Conservation (phyloP, 805 yeast species). For the Candida multigemmis region DNA sequence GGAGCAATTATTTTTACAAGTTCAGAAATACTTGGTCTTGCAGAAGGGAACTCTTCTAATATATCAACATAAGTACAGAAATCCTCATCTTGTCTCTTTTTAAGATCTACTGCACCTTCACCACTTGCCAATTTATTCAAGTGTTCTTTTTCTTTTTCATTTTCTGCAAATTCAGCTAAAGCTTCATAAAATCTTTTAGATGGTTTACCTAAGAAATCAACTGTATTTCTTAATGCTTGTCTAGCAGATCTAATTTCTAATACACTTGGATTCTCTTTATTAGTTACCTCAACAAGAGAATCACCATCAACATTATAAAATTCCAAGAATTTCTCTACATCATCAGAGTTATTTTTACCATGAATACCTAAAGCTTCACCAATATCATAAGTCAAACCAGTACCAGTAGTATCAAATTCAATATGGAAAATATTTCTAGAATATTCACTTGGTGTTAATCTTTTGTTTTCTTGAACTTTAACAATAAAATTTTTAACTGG, state of each 20-base stretch:
- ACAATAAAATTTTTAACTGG: constrained; percentile 80
- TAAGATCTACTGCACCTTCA: constrained; percentile 79
- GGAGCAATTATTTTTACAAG: constrained; percentile 71
- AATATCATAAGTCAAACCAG: constrained; percentile 84
- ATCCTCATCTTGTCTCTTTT: constrained; percentile 77
- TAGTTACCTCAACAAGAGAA: constrained; percentile 60
- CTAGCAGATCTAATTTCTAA: constrained; percentile 73
- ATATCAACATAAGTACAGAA: constrained; percentile 76
- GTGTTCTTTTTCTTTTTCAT: constrained; percentile 54
- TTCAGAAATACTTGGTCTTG: constrained; percentile 66
- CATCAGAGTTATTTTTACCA: constrained; percentile 66
- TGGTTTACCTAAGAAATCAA: constrained; percentile 91
- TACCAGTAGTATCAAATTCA: constrained; percentile 85
- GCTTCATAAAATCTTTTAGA: constrained; percentile 90
- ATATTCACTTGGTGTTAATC: constrained; percentile 84
- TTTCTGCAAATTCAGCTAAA: constrained; percentile 62
- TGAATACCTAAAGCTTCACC: constrained; percentile 97
- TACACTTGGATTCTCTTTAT: constrained; percentile 48
- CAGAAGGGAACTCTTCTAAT: constrained; percentile 69
- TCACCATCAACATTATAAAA: constrained; percentile 67
- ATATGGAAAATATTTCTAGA: constrained; percentile 94
- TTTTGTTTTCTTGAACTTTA: constrained; percentile 82
- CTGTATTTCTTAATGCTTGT: constrained; percentile 70
- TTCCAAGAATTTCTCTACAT: constrained; percentile 60
- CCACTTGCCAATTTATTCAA: constrained; percentile 61